Base-by-base conservation (phyloP, 306 rosid genomes). In the Carpinus viminea region DNA sequence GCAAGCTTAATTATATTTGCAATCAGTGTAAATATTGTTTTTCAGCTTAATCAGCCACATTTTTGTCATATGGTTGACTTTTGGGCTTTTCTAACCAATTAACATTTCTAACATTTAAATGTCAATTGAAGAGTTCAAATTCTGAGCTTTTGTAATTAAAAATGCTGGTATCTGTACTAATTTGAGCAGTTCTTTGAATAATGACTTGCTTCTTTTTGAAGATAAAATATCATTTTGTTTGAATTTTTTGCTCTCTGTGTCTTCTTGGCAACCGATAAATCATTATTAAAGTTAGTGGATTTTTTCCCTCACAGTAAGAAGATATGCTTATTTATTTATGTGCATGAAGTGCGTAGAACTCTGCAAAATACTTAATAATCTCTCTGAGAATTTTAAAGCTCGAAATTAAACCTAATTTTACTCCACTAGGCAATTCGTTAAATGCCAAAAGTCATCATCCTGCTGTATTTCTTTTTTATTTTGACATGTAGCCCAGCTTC, bases 1-100 rank as follows among this genome's bases (percentile, higher is more conserved):
- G 48, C 26, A 38, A n/a, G 28, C 28, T 66, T 36, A 8, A 38
- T 66, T 38, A 68, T 43, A n/a, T 9, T 68, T n/a, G 51, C 72
- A 41, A 45, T 68, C 51, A 68, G 50, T 68, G 72, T 68, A 68
- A 68, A 68, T 68, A 18, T 45, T 64, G 70, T 16, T 36, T 64
- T 38, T 18, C 15, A 68, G 24, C 26, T 38, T 66, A 17, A 66
- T 66, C 50, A 17, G 51, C 72, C 72, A 68, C 51, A 68, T 38
- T 21, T 66, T 66, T 68, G 8, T 68, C 51, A 6, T 38, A 41
- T 41, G 17, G 28, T 68, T 68, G 72, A 68, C 13, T 41, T 64
- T 68, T 47, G 72, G 50, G 24, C 18, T 18, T 64, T 34, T 66
- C 43, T 1, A n/a, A 66, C 28, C 8, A 41, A 68, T 28, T 8